A percentile compares a stretch with the other conserved stretches of the same genome.
phyloP scores from a whole-genome alignment of 2,329 filamentous ascomycete species.

The Rutstroemia sp. region DNA sequence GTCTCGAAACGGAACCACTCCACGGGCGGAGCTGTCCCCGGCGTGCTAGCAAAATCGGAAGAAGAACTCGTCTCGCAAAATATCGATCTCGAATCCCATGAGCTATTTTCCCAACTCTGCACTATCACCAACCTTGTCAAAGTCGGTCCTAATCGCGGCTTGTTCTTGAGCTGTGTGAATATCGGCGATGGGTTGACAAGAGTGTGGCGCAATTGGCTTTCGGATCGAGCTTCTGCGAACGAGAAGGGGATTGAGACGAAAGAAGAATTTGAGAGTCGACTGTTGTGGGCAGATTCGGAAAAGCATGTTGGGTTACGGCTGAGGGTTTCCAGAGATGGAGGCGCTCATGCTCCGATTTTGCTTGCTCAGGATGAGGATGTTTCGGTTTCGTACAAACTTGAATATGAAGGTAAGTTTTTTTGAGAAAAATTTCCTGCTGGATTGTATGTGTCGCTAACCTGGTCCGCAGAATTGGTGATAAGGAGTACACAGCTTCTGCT shows the following conservation, averaged over 20 bases:
- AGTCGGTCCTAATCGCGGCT: slow-evolving; percentile 49
- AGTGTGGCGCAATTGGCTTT: slow-evolving; percentile 67
- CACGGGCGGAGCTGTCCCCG: slow-evolving; percentile 32
- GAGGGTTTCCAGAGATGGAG: slow-evolving; percentile 47
- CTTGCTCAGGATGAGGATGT: slow-evolving; percentile 44
- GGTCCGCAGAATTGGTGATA: slow-evolving; percentile 58
- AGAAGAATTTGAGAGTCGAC: slow-evolving; percentile 31
- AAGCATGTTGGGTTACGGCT: slow-evolving; percentile 63
- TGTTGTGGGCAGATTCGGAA: slow-evolving; percentile 62
- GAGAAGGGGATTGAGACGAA: not conserved
- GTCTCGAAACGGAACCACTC: slow-evolving; percentile 13
- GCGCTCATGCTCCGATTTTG: slow-evolving; percentile 41
- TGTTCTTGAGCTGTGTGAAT: slow-evolving; percentile 58
- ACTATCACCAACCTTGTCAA: slow-evolving; percentile 62
- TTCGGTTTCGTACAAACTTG: slow-evolving; percentile 61
- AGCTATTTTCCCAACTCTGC: slow-evolving; percentile 70
- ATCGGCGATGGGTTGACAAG: slow-evolving; percentile 62
- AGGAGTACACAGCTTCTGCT: slow-evolving; percentile 56
- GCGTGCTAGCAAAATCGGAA: slow-evolving; percentile 21
- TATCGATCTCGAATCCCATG: slow-evolving; percentile 59
- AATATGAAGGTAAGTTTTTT: slow-evolving; percentile 57
- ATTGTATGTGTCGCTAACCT: slow-evolving; percentile 1
- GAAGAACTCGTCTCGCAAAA: slow-evolving; percentile 48
- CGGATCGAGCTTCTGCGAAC: slow-evolving; percentile 18
- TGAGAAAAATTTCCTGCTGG: not conserved